Evolutionary conservation across 2,329 filamentous ascomycete species (phyloP), one percentile per base, ranked within the genome.

Genomic region (Penicillium brevicompactum): DNA sequence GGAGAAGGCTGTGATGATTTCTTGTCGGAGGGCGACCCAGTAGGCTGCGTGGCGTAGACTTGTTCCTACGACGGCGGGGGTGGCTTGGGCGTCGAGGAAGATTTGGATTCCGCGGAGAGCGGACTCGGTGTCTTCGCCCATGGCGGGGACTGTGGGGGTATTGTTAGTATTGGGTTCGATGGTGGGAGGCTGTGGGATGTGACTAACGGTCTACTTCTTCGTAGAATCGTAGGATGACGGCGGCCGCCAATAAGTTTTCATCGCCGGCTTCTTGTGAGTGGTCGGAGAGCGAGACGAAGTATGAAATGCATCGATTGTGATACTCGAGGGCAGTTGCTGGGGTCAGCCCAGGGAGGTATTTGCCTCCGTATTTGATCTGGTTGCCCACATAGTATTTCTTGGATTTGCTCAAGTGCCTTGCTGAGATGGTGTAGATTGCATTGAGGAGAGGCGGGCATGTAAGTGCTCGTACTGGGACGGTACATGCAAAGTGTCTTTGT

Each of bases 21-120:
- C 79, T 62, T 82, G 80, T 11, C 80, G 71, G 27, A 80, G 67
- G 7, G 79, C 78, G 4, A 81, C 74, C 73, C 80, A 80, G 59
- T 76, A 78, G 0, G 75, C 72, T 6, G 76, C 76, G 49, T 76
- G 74, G 1, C 74, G 73, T n/a, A 79, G 69, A 0, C 74, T 70
- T 5, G 56, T 57, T 7, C 62, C 53, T 48, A 59, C 7, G 49
- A 65, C 32, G 59, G 59, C 41, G 44, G 56, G 46, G 16, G 31
- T 53, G 1, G 54, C 56, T 53, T 62, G 68, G 18, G 65, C 72
- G 48, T 74, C 73, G 46, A 78, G 71, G 18, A 70, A 71, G 10
- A 70, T 55, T 38, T 68, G 65, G 9, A 67, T 58, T 3, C 66
- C 61, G 44, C 61, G 47, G 30, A 66, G 50, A 41, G 58, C 60